Conservation (phyloP, 495 filamentous ascomycete species). For the Penicillium soppii region DNA sequence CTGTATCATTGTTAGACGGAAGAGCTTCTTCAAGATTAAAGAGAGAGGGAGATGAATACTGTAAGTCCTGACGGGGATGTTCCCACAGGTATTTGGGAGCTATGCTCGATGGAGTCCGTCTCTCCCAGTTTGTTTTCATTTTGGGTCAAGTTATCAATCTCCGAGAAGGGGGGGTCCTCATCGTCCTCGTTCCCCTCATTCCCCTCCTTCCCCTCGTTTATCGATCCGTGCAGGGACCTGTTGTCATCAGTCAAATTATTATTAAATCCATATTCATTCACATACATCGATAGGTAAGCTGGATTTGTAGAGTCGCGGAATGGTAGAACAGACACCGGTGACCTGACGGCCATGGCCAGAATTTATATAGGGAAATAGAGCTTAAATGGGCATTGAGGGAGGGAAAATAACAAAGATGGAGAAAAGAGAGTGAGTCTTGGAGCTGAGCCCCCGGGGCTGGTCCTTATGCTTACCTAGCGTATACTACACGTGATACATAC, state of each 20-base stretch:
- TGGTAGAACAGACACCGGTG: conserved; percentile 31
- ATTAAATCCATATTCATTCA: background rate
- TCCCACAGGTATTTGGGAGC: conserved; percentile 1
- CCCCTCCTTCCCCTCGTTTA: background rate
- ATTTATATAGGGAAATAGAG: background rate
- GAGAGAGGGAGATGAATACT: conserved; percentile 29
- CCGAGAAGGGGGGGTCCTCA: background rate
- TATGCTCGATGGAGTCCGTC: background rate
- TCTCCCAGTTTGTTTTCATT: background rate
- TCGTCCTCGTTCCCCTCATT: background rate
- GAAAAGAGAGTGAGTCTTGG: too few relatives aligned
- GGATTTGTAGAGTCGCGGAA: conserved; percentile 18
- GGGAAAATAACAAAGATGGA: background rate
- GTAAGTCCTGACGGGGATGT: conserved; percentile 24
- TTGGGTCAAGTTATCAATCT: background rate
- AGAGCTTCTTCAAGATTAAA: background rate
- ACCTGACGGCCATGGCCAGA: conserved; percentile 31
- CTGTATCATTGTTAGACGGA: conserved; percentile 32
- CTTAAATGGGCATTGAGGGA: background rate
- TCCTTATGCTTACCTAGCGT: conserved; percentile 9
- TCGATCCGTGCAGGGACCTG: conserved; percentile 2
- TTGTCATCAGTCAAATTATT: background rate
- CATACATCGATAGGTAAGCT: conserved; percentile 20
- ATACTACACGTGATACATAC: conserved; percentile 8
- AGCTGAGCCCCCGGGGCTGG: background rate